These are phyloP conservation scores for Populus hybrid DNA, from an alignment of 441 rosid genomes.

Conservation along the genomic window DNA sequence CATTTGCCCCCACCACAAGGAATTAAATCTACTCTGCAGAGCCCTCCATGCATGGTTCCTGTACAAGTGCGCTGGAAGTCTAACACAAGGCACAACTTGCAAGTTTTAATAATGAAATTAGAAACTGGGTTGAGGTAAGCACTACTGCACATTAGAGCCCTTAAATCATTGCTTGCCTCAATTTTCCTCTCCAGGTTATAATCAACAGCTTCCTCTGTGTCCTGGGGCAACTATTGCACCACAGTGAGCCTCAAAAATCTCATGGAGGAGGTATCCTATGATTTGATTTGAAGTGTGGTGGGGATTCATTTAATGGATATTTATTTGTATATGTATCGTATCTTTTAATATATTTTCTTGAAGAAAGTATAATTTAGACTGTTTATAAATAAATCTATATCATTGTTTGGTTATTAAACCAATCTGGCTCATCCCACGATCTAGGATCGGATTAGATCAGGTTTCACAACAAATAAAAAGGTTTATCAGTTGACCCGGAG, in stretches of 20 bases:
- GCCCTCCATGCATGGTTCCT: neutral
- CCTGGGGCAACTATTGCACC: neutral
- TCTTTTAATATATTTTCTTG: neutral
- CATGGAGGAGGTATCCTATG: neutral
- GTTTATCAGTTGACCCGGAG: neutral
- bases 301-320: too few relatives aligned
- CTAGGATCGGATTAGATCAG: too few relatives aligned
- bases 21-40: neutral
- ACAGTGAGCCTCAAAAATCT: neutral
- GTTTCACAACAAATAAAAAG: too few relatives aligned
- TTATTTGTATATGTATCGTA: neutral
- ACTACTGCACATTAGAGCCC: too few relatives aligned
- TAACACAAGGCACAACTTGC: neutral
- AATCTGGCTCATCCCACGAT: too few relatives aligned
- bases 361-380: neutral
- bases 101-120: neutral
- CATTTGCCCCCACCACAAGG: neutral
- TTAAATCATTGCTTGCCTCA: neutral
- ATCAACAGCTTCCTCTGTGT: neutral
- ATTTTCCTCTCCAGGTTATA: neutral
- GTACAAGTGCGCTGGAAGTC: neutral
- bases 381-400: too few relatives aligned
- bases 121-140: neutral
- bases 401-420: neutral
- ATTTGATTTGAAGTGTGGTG: neutral